These are phyloP conservation scores for Ophiostoma perfectum DNA, from an alignment of 2,329 filamentous ascomycete genomes.

Conservation along the genomic window DNA sequence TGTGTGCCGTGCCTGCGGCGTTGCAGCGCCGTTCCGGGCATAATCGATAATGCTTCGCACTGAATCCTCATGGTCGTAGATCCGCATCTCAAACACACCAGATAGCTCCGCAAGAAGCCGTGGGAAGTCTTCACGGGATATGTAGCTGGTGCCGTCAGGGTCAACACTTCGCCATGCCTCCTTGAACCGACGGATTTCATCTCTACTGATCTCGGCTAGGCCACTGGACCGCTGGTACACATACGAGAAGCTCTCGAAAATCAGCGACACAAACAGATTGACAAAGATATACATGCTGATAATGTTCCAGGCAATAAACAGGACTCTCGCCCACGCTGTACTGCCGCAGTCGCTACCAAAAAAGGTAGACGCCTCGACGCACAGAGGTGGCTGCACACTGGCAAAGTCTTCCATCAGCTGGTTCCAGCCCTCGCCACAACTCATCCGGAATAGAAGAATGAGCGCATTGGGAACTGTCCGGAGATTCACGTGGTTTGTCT, in stretches of 20 bases:
- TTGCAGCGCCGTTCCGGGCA: slow-evolving; percentile 54
- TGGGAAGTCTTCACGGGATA: slow-evolving; percentile 83
- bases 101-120: slow-evolving; percentile 85
- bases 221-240: slow-evolving; percentile 95
- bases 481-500: slow-evolving; percentile 80
- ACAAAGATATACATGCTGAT: slow-evolving; percentile 99
- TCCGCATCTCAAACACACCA: slow-evolving; percentile 93
- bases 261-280: slow-evolving; percentile 94
- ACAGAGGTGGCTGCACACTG: slow-evolving; percentile 70
- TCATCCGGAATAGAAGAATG: slow-evolving; percentile 88
- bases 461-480: slow-evolving; percentile 89
- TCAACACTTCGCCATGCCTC: slow-evolving; percentile 97
- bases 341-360: slow-evolving; percentile 92
- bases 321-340: slow-evolving; percentile 73
- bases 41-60: slow-evolving; percentile 83
- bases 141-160: slow-evolving; percentile 84
- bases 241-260: slow-evolving; percentile 99
- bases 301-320: slow-evolving; percentile 98
- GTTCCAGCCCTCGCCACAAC: slow-evolving; percentile 95
- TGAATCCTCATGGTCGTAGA: slow-evolving; percentile 87
- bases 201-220: slow-evolving; percentile 81
- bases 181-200: slow-evolving; percentile 95
- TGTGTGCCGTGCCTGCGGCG: slow-evolving; percentile 40
- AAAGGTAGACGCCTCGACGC: slow-evolving; percentile 66
- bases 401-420: slow-evolving; percentile 94